Percentiles rank a stretch among this genome's conserved stretches.
These are phyloP conservation scores for Eutrema japonicum DNA, from an alignment of 345 rosid species.

Conservation along the genomic window DNA sequence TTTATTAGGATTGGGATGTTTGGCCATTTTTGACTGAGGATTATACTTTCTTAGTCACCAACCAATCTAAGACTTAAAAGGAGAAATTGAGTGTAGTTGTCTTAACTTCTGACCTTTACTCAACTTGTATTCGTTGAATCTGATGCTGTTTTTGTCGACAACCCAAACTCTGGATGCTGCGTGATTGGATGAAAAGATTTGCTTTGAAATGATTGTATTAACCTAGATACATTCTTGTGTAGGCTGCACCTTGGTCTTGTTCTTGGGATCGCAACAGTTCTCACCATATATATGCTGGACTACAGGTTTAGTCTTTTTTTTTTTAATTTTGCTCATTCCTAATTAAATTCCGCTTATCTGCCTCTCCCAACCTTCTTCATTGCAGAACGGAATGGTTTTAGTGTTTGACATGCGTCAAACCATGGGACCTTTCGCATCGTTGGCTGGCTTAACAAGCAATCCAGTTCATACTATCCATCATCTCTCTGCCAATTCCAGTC, in stretches of 20 bases:
- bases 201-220: slow-evolving; percentile 2
- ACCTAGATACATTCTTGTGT: slow-evolving; percentile 31
- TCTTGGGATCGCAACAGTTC: slow-evolving; percentile 80
- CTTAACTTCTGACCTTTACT: not conserved
- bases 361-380: slow-evolving; percentile 15
- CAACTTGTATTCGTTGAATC: not conserved
- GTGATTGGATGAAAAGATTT: not conserved
- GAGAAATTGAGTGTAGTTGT: not conserved
- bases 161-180: not conserved
- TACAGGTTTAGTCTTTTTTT: slow-evolving; percentile 59
- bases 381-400: slow-evolving; percentile 75
- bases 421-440: slow-evolving; percentile 54
- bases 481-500: slow-evolving; percentile 46
- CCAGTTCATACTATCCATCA: slow-evolving; percentile 77
- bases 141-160: not conserved
- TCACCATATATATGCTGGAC: slow-evolving; percentile 77
- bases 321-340: slow-evolving; percentile 22
- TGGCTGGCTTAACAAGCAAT: slow-evolving; percentile 65
- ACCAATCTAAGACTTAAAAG: not conserved
- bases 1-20: too few relatives aligned
- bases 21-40: not conserved
- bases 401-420: slow-evolving; percentile 88
- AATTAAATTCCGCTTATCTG: not conserved
- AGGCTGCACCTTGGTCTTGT: slow-evolving; percentile 95
- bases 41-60: not conserved